phyloP scores from a whole-genome alignment of 495 filamentous ascomycete species.

The Glutinoglossum americanum region DNA sequence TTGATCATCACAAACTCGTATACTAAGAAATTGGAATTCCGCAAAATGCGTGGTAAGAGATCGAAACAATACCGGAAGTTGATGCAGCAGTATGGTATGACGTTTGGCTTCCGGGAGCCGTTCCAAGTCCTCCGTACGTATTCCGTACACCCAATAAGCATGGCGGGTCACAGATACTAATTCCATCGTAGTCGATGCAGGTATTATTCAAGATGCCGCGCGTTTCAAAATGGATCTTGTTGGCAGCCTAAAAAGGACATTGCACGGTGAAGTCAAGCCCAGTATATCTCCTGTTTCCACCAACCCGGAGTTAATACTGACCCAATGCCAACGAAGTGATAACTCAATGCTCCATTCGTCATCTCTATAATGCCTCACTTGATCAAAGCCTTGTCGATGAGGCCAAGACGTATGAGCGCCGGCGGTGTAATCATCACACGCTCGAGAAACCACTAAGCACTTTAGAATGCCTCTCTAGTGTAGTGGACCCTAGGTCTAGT shows the following conservation, averaged over 20 bases:
- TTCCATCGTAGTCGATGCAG: slow-evolving; percentile 40
- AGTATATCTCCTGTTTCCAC: slow-evolving; percentile 24
- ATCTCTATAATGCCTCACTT: slow-evolving; percentile 42
- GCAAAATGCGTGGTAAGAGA: slow-evolving; percentile 69
- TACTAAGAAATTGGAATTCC: not conserved
- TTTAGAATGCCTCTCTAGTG: slow-evolving; percentile 52
- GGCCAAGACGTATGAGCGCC: slow-evolving; percentile 56
- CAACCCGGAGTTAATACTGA: slow-evolving; percentile 3
- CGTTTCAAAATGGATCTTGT: slow-evolving; percentile 63
- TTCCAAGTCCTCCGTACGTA: slow-evolving; percentile 67
- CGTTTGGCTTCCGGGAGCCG: slow-evolving; percentile 72
- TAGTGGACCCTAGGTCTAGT: slow-evolving; percentile 51
- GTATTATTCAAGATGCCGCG: slow-evolving; percentile 51
- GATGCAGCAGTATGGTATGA: slow-evolving; percentile 73
- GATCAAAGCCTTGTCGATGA: slow-evolving; percentile 37
- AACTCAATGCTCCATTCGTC: slow-evolving; percentile 32
- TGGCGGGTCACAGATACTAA: not conserved
- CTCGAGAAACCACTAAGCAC: slow-evolving; percentile 56
- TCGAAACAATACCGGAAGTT: slow-evolving; percentile 92
- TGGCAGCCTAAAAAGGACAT: slow-evolving; percentile 44
- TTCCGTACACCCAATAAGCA: not conserved
- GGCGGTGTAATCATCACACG: slow-evolving; percentile 75
- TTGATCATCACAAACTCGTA: not conserved
- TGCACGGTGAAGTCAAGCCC: slow-evolving; percentile 70
- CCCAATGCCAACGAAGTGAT: slow-evolving; percentile 11